These are phyloP conservation scores for Leccinum imitatum DNA, from an alignment of 768 basidiomycete species.

Conservation along the genomic window DNA sequence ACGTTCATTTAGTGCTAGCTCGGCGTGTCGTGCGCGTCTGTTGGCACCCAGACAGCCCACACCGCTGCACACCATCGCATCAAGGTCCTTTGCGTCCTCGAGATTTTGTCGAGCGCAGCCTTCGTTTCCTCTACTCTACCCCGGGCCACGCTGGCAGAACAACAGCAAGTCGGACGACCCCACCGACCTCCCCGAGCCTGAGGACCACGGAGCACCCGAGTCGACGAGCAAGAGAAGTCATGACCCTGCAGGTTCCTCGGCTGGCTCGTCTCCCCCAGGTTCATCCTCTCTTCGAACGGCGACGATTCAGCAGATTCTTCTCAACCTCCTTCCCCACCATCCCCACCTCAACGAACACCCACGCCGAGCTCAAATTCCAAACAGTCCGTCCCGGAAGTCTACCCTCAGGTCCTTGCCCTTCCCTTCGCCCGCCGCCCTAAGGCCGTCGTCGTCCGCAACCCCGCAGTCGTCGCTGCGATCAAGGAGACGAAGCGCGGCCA, in stretches of 20 bases:
- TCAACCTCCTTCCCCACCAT: constrained; percentile 24
- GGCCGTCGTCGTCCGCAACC: constrained; percentile 91
- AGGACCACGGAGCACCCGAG: constrained; percentile 27
- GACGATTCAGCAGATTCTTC: constrained; percentile 39
- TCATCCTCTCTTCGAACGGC: constrained; percentile 34
- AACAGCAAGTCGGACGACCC: constrained; percentile 31
- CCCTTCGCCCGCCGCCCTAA: constrained; percentile 95
- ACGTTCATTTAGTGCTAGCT: constrained; percentile 18
- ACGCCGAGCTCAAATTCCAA: constrained; percentile 67
- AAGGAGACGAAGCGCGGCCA: constrained; percentile 97
- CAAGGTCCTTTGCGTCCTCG: constrained; percentile 30
- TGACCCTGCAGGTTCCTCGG: constrained; percentile 32
- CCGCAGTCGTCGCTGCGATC: constrained; percentile 87
- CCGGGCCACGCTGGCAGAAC: constrained; percentile 39
- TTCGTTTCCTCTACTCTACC: constrained; percentile 29
- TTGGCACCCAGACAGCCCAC: constrained; percentile 12
- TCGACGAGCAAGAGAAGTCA: constrained; percentile 13
- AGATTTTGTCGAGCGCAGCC: constrained; percentile 24
- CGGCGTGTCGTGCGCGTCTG: constrained; percentile 13
- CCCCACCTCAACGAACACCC: constrained; percentile 36
- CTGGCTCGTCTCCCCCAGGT: constrained; percentile 27
- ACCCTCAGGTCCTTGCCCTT: constrained; percentile 92
- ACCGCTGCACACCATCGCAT: constrained; percentile 5
- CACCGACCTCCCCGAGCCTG: constrained; percentile 21
- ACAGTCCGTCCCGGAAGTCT: constrained; percentile 84